These are phyloP conservation scores for Quercus bicolor DNA, from an alignment of 306 rosid species.

Conservation along the genomic window DNA sequence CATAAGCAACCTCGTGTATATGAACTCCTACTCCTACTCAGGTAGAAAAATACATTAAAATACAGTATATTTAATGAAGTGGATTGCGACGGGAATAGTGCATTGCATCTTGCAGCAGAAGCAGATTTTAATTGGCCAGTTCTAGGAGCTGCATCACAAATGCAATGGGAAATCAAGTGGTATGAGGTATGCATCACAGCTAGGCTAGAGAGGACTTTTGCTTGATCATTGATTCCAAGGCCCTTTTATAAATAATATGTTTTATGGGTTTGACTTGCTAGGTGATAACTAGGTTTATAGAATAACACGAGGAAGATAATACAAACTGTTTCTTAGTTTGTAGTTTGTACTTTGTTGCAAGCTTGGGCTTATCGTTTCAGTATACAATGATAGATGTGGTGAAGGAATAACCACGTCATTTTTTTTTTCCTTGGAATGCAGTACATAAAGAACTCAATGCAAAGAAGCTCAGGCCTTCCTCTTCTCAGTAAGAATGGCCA, in stretches of 20 bases:
- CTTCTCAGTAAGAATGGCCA: background rate
- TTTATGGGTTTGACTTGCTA: too few relatives aligned
- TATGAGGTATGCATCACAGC: conserved; percentile 19
- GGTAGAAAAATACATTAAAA: background rate
- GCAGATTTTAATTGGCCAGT: conserved; percentile 16
- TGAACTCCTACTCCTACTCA: background rate
- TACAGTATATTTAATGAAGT: background rate
- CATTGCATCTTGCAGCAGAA: conserved; percentile 27
- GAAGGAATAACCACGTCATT: background rate
- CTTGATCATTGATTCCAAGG: background rate
- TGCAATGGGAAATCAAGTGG: conserved; percentile 29
- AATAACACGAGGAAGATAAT: too few relatives aligned
- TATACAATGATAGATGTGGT: background rate
- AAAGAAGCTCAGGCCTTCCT: background rate
- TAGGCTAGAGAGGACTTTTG: rapidly evolving
- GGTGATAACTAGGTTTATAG: too few relatives aligned
- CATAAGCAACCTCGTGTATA: conserved; percentile 12
- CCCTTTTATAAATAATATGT: too few relatives aligned
- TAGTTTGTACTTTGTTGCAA: too few relatives aligned
- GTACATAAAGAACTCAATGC: background rate
- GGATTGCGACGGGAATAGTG: conserved; percentile 11
- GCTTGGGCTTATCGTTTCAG: too few relatives aligned
- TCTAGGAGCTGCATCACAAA: conserved; percentile 29
- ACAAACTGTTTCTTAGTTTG: background rate
- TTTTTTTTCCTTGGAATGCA: background rate